Percentiles rank a stretch among this genome's conserved stretches.
Evolutionary conservation across 2,329 filamentous ascomycete species (phyloP).

Genomic region (Venturia aucupariae): DNA sequence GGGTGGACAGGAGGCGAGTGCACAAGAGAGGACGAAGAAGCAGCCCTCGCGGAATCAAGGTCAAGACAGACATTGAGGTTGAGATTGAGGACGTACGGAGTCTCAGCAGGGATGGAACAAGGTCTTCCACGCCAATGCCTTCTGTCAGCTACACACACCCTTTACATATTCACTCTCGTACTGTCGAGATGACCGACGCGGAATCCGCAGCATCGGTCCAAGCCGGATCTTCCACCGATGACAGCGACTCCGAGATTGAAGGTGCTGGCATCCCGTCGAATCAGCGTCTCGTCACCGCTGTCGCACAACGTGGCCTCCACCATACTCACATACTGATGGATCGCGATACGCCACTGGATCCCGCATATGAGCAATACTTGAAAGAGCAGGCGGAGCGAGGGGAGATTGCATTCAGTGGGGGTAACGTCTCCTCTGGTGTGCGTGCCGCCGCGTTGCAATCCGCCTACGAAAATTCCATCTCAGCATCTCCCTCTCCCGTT

Average conservation of each 20-base stretch:
- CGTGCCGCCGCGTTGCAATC: constrained; percentile 3
- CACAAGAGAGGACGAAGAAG: constrained; percentile 13
- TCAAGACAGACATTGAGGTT: constrained; percentile 34
- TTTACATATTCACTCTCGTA: constrained; percentile 8
- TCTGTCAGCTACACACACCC: background rate
- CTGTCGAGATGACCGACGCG: constrained; percentile 12
- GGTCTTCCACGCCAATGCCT: constrained; percentile 6
- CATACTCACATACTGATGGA: constrained; percentile 17
- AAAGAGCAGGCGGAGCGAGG: constrained; percentile 61
- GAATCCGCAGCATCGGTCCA: background rate
- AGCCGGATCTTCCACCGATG: background rate
- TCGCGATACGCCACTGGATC: constrained; percentile 40
- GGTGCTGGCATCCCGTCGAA: constrained; percentile 23
- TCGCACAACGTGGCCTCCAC: constrained; percentile 55
- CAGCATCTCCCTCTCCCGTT: background rate
- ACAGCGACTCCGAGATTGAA: constrained; percentile 6
- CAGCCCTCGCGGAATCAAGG: constrained; percentile 26
- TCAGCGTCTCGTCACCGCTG: constrained; percentile 54
- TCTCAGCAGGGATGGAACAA: background rate
- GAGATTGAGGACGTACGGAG: constrained; percentile 24
- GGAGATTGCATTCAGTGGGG: constrained; percentile 3
- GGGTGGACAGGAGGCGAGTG: constrained; percentile 34
- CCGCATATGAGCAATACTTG: constrained; percentile 67
- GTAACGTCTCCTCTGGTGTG: background rate
- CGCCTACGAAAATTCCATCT: background rate